These are phyloP conservation scores for Imleria badia DNA, from an alignment of 768 basidiomycete genomes.

Conservation along the genomic window DNA sequence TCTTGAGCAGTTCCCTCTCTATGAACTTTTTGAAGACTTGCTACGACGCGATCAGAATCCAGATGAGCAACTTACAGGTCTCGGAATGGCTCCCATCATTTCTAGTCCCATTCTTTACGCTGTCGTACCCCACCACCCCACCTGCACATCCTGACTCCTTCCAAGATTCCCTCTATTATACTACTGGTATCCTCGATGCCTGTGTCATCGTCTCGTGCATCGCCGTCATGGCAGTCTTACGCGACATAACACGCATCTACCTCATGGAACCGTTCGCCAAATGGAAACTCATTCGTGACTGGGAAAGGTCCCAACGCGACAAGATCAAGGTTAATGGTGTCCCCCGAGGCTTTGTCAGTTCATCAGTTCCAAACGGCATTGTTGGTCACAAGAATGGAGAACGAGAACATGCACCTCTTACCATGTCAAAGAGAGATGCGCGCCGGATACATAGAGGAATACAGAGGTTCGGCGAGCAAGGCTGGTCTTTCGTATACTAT, in stretches of 20 bases:
- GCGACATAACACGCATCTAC: too few species aligned
- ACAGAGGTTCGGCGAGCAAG: conserved; percentile 90
- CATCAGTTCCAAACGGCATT: conserved; percentile 29
- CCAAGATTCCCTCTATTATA: conserved; percentile 65
- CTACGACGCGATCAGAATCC: conserved; percentile 25
- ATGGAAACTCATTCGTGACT: conserved; percentile 52
- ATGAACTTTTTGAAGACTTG: conserved; percentile 36
- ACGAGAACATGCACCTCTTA: conserved; percentile 38
- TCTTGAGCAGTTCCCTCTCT: background rate
- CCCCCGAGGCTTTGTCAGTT: conserved; percentile 10
- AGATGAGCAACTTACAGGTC: conserved; percentile 34
- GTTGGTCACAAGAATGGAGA: conserved; percentile 25
- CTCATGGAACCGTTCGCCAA: too few species aligned
- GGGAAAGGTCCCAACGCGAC: conserved; percentile 28
- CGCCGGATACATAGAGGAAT: conserved; percentile 61
- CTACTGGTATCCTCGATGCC: conserved; percentile 68
- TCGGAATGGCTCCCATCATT: conserved; percentile 48
- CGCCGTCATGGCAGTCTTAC: conserved; percentile 70
- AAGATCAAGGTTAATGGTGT: conserved; percentile 24
- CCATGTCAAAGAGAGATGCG: too few species aligned
- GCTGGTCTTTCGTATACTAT: conserved; percentile 86
- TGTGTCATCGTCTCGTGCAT: conserved; percentile 78
- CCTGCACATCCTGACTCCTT: conserved; percentile 66
- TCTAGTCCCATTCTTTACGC: conserved; percentile 40
- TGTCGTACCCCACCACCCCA: too few species aligned